These are phyloP conservation scores for Hemisphaericaspora subhashii DNA, from an alignment of 1,139 yeast species.

Conservation along the genomic window DNA sequence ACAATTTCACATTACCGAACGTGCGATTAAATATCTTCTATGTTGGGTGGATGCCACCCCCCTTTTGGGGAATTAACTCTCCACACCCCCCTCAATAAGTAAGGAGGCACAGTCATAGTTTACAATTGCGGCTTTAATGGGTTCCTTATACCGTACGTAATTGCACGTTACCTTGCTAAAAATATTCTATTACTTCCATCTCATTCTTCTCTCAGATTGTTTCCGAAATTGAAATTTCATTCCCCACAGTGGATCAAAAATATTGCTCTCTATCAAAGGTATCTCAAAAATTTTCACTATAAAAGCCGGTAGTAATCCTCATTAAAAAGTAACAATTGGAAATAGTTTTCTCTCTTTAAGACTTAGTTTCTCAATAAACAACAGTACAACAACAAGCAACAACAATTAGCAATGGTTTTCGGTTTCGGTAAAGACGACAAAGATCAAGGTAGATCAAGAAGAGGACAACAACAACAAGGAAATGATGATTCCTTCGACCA, in stretches of 20 bases:
- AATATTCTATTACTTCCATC: too few species aligned
- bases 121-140: background rate
- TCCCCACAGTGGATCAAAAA: background rate
- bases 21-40: background rate
- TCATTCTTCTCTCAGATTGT: background rate
- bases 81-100: background rate
- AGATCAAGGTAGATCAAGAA: conserved; percentile 9
- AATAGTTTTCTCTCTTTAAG: background rate
- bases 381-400: background rate
- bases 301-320: background rate
- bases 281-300: background rate
- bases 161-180: background rate
- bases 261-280: background rate
- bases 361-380: background rate
- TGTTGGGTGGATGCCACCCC: too few species aligned
- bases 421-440: conserved; percentile 27
- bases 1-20: background rate
- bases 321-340: background rate
- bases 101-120: background rate
- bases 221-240: background rate
- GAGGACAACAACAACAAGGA: too few species aligned
- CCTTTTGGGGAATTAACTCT: too few species aligned
- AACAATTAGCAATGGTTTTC: conserved; percentile 25
- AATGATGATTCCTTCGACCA: conserved; percentile 13
- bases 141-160: background rate